Percentiles rank a stretch among this genome's conserved stretches.
These are phyloP conservation scores for Closterium sp. DNA, from an alignment of 139 green algal species.

Conservation along the genomic window DNA sequence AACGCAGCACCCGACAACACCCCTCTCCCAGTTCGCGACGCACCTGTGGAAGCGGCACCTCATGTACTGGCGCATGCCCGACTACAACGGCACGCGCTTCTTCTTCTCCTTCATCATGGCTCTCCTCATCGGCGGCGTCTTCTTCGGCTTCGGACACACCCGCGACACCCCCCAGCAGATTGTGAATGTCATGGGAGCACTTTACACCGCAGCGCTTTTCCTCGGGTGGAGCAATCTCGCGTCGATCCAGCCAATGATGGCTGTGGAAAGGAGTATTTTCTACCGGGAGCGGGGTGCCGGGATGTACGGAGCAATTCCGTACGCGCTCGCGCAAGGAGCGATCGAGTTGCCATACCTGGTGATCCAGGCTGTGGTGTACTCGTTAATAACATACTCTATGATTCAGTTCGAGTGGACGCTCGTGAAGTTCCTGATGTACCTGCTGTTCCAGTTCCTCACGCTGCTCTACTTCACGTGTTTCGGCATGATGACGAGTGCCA, in stretches of 20 bases:
- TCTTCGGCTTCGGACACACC: constrained; percentile 8
- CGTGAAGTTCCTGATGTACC: constrained; percentile 41
- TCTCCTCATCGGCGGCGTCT: constrained; percentile 56
- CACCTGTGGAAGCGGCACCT: constrained; percentile 17
- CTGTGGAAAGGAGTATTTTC: not conserved
- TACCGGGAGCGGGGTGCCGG: constrained; percentile 1
- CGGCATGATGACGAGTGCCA: constrained; percentile 19
- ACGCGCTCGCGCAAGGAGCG: constrained; percentile 41
- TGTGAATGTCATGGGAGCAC: constrained; percentile 39
- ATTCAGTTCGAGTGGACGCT: constrained; percentile 49
- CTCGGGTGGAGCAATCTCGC: not conserved
- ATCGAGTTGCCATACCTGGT: constrained; percentile 59
- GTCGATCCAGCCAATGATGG: not conserved
- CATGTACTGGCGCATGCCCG: constrained; percentile 43
- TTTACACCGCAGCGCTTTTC: not conserved
- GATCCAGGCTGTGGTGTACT: constrained; percentile 57
- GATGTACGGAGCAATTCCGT: constrained; percentile 25
- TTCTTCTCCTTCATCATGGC: constrained; percentile 46
- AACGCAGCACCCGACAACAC: not conserved
- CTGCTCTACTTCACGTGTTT: constrained; percentile 54
- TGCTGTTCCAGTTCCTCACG: constrained; percentile 51
- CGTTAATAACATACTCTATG: constrained; percentile 56
- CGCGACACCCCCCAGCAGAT: constrained; percentile 38
- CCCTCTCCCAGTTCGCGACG: constrained; percentile 2
- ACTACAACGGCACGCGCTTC: constrained; percentile 45